Evolutionary conservation across 2,329 filamentous ascomycete genomes (phyloP), one percentile per base, ranked within the genome.

Genomic region (Pseudocercospora cruenta): DNA sequence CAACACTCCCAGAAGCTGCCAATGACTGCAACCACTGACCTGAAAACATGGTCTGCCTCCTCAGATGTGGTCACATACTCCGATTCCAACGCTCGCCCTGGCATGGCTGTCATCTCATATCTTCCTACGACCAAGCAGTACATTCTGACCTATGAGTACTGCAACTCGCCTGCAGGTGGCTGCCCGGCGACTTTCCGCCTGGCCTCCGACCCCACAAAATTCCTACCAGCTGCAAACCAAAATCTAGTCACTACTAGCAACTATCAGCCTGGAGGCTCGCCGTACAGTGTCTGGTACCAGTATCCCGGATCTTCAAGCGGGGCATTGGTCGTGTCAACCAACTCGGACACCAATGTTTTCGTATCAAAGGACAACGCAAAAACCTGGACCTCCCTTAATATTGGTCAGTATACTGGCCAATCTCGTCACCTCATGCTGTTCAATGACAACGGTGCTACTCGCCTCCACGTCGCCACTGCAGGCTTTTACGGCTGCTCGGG

Each of bases 401-500:
- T 54, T 4, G n/a, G 51, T 2, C 53, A 57, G 16, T 57, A 57
- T 9, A 57, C 24, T 8, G 24, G 24, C 9, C 53, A 57, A 10
- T 28, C 53, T 26, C 53, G 53, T 2, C 53, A 57, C 33, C 12
- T 57, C 8, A n/a, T 57, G 53, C 53, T 57, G 7, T 57, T 57
- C 53, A 57, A 57, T 31, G 53, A 57, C 21, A 57, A 57, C 2
- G 53, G 53, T n/a, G 31, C 24, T 31, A 21, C 24, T 21, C 24
- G 53, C 12, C 53, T 57, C 8, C 21, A 33, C n/a, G 16, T 57
- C 4, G 53, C 53, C 1, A 57, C 53, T 3, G 53, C 53, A 4
- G 53, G 53, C 9, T 57, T 57, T 12, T 57, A 57, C 31, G 58
- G 58, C 8, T 60, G 58, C 31, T 60, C 58, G 8, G 58, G 58